A percentile compares a stretch with the other conserved stretches of the same genome.
Evolutionary conservation across 768 basidiomycete species (phyloP).

Genomic region (Russula ochroleuca): DNA sequence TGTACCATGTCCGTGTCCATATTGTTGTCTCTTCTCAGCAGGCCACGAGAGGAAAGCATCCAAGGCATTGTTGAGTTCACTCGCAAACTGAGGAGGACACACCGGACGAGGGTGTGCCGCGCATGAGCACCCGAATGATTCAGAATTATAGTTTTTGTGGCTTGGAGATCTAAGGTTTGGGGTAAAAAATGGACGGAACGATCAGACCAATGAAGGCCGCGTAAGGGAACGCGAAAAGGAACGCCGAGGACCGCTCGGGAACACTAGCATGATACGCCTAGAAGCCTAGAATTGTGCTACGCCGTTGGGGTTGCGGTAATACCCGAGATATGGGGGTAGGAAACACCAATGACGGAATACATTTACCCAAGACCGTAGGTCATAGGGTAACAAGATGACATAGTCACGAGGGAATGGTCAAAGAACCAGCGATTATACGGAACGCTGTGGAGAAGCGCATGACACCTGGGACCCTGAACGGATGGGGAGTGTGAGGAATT

Average conservation of each 20-base stretch:
- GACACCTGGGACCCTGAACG: background rate
- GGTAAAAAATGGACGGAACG: constrained; percentile 14
- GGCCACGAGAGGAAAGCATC: constrained; percentile 7
- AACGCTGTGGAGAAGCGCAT: background rate
- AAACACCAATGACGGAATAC: background rate
- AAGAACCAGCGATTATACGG: background rate
- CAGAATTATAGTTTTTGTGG: constrained; percentile 9
- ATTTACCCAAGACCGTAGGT: background rate
- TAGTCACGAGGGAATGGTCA: constrained; percentile 1
- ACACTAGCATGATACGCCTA: background rate
- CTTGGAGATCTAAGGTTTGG: constrained; percentile 24
- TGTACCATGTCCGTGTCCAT: background rate
- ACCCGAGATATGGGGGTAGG: background rate
- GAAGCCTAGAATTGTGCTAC: constrained; percentile 10
- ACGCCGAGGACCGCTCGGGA: constrained; percentile 16
- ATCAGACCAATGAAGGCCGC: constrained; percentile 12
- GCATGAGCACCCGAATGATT: constrained; percentile 5
- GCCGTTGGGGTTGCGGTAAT: constrained; percentile 4
- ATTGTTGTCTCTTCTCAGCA: background rate
- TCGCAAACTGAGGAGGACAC: background rate
- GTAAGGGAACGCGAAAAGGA: constrained; percentile 3
- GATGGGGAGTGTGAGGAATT: background rate
- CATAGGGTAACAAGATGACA: background rate
- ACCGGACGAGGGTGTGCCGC: background rate
- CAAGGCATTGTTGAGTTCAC: background rate